Base-by-base conservation (phyloP, 1,139 yeast species). In the Meyerozyma elateridarum region DNA sequence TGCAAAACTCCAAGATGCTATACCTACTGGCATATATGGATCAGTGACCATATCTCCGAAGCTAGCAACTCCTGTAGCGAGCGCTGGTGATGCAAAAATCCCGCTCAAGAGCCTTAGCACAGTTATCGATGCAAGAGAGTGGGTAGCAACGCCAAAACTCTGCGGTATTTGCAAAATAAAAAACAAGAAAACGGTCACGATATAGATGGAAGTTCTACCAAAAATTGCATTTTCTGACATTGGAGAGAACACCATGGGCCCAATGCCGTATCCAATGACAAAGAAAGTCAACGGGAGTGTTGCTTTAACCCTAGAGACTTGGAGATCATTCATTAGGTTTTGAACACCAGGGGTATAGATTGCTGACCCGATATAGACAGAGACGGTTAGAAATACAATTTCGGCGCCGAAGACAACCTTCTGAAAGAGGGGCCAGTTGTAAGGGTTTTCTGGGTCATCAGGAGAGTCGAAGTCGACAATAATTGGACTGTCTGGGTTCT, bases 361-460 rank as follows among this genome's bases (percentile, higher is more conserved):
- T 1, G 84, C 76, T 1, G 83, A 65, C 4, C 77, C 81, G 67
- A 76, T 72, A 44, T 79, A 79, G 3, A 76, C 77, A 4, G 72
- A 59, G 4, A 64, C 52, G 2, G 83, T 74, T 35, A 78, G 56
- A 22, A 73, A 35, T 30, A 67, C 61, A 19, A 73, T 57, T 36
- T 66, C 56, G 6, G 64, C 12, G 1, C 66, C 52, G 26, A 73
- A 60, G 15, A 70, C 33, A 0, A 54, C 31, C 45, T 73, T 75
- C 29, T 56, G 54, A 8, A 35, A 22, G 1, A 48, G 17, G 0
- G 76, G 59, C 81, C 83, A 79, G 48, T 78, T 79, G 27, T 53
- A 49, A 1, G 85, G 85, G 43, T 76, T 63, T 31, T 70, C 78
- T 0, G 78, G 77, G 44, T 77, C 83, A 36, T 69, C 62, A 1